Percentiles rank a stretch among this genome's conserved stretches.
phyloP scores from a whole-genome alignment of 148 eudicot genomes.

The Camellia sinensis region DNA sequence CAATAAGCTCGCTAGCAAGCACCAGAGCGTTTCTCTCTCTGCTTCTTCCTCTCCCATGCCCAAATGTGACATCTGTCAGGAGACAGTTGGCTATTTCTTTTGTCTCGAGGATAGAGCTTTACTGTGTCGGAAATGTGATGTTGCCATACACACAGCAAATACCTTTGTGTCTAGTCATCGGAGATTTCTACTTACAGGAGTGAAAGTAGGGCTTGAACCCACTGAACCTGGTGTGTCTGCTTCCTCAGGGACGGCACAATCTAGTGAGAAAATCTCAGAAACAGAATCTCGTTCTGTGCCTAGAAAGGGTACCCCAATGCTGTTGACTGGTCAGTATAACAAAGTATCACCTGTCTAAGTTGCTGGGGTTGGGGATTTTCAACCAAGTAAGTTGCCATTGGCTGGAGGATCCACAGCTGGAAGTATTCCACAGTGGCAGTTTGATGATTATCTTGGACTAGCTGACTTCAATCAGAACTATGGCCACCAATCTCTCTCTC shows the following conservation, averaged over 20 bases:
- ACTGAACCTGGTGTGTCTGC: slow-evolving; percentile 46
- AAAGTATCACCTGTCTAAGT: slow-evolving; percentile 34
- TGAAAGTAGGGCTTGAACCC: slow-evolving; percentile 76
- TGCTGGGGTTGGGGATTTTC: slow-evolving; percentile 33
- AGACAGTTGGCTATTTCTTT: slow-evolving; percentile 82
- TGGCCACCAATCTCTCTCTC: too few relatives aligned
- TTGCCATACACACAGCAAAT: slow-evolving; percentile 79
- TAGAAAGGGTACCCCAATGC: slow-evolving; percentile 28
- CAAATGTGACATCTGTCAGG: slow-evolving; percentile 96
- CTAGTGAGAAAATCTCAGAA: slow-evolving; percentile 45
- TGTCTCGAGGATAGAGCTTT: slow-evolving; percentile 94
- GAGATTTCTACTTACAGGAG: slow-evolving; percentile 91
- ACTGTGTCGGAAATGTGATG: slow-evolving; percentile 84
- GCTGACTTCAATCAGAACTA: slow-evolving; percentile 52
- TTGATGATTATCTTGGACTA: slow-evolving; percentile 67
- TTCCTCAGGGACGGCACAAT: slow-evolving; percentile 47
- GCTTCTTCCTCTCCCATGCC: slow-evolving; percentile 52
- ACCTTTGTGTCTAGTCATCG: slow-evolving; percentile 67
- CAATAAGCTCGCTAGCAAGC: slow-evolving; percentile 90
- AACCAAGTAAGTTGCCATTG: slow-evolving; percentile 40
- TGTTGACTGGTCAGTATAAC: slow-evolving; percentile 34
- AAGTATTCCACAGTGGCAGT: slow-evolving; percentile 59
- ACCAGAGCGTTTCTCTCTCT: slow-evolving; percentile 75
- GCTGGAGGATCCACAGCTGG: slow-evolving; percentile 64
- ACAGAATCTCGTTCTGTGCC: slow-evolving; percentile 34